phyloP scores from a whole-genome alignment of 164 flowering plant genomes.

The Paratinospora sagittata region DNA sequence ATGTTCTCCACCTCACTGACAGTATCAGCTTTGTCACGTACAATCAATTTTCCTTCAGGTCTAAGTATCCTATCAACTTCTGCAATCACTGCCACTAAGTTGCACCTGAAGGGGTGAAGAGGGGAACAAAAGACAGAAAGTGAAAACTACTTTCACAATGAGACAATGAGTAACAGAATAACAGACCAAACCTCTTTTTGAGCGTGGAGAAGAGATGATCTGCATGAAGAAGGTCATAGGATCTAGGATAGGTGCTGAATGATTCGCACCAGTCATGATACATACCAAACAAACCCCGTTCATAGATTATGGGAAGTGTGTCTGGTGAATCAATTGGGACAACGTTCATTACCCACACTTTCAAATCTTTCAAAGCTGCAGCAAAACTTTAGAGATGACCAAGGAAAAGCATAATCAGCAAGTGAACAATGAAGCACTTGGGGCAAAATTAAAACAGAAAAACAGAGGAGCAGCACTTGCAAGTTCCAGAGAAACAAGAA shows the following conservation, averaged over 20 bases:
- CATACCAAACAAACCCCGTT: slow-evolving; percentile 78
- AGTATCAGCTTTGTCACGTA: slow-evolving; percentile 43
- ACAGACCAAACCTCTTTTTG: slow-evolving; percentile 89
- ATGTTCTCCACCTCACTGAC: slow-evolving; percentile 38
- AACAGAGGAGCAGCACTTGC: not conserved
- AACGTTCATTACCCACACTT: slow-evolving; percentile 96
- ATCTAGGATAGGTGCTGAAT: slow-evolving; percentile 86
- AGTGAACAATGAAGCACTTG: not conserved
- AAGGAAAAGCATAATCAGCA: slow-evolving; percentile 5
- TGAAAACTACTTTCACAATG: not conserved
- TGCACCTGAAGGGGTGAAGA: slow-evolving; percentile 46
- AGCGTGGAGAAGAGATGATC: slow-evolving; percentile 94
- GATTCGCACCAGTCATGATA: slow-evolving; percentile 99
- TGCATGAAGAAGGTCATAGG: slow-evolving; percentile 90
- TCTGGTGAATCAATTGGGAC: slow-evolving; percentile 83
- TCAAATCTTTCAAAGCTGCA: slow-evolving; percentile 53
- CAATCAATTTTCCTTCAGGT: slow-evolving; percentile 56
- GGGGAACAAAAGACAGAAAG: not conserved
- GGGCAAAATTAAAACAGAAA: not conserved
- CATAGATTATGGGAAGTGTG: slow-evolving; percentile 79
- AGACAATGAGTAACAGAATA: no score
- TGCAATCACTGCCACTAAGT: slow-evolving; percentile 39
- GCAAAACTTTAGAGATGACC: slow-evolving; percentile 41
- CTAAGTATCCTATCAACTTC: slow-evolving; percentile 60
- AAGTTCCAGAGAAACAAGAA: not conserved